Base-by-base conservation (phyloP, 2,329 filamentous ascomycete genomes). In the Fusarium metavorans region DNA sequence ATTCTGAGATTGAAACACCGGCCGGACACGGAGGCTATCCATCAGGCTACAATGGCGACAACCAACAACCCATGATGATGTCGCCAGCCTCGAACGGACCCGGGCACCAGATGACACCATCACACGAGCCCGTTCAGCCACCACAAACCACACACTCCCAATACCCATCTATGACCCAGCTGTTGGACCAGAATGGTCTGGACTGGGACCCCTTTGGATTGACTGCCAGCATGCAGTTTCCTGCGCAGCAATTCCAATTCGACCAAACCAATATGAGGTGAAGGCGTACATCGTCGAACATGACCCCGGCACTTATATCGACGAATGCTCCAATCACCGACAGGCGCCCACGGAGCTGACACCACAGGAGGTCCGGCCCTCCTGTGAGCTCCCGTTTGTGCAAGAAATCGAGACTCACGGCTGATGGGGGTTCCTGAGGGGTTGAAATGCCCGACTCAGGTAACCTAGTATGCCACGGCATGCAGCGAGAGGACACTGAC, bases 201-300 rank as follows among this genome's bases (percentile, higher is more conserved):
- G 95, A 98, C 81, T 94, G 95, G 83, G 95, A 98, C 83, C 96
- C 96, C 1, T 98, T 98, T 79, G 95, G 95, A 14, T 87, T 98
- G 62, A 96, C 94, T 68, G 95, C 95, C 39, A 97, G 94, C 84
- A 98, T 98, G 96, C 94, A 96, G 75, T 98, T 98, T 79, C 95
- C 95, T 13, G 94, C 93, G 2, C 93, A 94, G 66, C 93, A 94
- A 58, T 97, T 95, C 83, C 90, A 91, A 61, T 95, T 94, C 81
- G 91, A 92, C 72, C 90, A 89, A 59, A 86, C 88, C 81, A 90
- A 89, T 76, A 88, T 86, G 82, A 81, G 84, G 73, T 86, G 83
- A 79, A 75, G 32, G 54, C 13, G 41, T 30, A 68, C 43, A 16
- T 32, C 52, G 50, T 67, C 32, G 43, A 63, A 60, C 27, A 60